Base-by-base conservation (phyloP, 371 early-diverging fungal genomes). In the Mucor indicus region DNA sequence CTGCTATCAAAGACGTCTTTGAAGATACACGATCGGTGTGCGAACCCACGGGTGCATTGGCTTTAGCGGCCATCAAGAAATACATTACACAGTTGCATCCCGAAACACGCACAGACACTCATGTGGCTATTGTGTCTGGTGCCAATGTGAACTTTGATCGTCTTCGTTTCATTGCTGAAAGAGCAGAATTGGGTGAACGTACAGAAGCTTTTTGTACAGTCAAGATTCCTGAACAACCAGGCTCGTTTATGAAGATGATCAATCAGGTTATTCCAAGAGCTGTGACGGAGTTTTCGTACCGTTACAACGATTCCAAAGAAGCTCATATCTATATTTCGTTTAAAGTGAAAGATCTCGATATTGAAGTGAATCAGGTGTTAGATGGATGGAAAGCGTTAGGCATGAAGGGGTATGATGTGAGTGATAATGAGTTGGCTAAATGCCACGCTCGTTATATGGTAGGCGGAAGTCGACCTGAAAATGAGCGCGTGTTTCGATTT, bases 111-210 rank as follows among this genome's bases (percentile, higher is more conserved):
- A 64, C 68, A 9, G 64, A 79, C 4, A 72, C 80, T 6, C 86
- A 88, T 46, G 80, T 95, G 3, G 86, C 91, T 9, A 81, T 95
- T 47, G 73, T 88, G 31, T 86, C 87, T 10, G 98, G 98, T 13
- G 98, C 98, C 41, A 98, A 98, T 72, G 96, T 96, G 86, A 93
- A 96, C 73, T 98, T 96, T 81, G 93, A 95, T 62, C 85, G 96
- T 4, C 75, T 98, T 15, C 81, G 96, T 17, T 97, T 96, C 56
- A 95, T 98, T 11, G 93, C 94, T 13, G 96, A 96, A 61, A 88
- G 96, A 44, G 92, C 96, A 0, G 86, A 88, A 10, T 63, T 96
- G 11, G 97, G 98, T 50, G 95, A 96, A 63, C 72, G 85, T 29
- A 74, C 75, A 20, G 98, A 98, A 61, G 95, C 89, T 1, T 80